These are phyloP conservation scores for Dinochytrium kinnereticum DNA, from an alignment of 371 early-diverging fungal species.

Conservation along the genomic window DNA sequence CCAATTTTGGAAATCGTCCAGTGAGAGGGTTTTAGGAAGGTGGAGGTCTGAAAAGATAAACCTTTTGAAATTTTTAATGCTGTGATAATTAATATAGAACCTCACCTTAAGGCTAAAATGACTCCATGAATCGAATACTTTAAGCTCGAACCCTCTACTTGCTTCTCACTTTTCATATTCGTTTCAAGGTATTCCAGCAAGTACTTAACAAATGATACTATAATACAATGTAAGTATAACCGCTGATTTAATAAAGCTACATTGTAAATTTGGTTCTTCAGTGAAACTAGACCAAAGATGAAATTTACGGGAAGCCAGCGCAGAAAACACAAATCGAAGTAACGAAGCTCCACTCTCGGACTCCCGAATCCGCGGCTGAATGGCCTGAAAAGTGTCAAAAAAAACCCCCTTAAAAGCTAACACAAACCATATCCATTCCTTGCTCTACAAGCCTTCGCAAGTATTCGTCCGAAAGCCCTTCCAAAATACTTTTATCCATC, in stretches of 20 bases:
- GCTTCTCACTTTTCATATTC: no score
- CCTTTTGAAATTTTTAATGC: not conserved
- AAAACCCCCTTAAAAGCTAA: not conserved
- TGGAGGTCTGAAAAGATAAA: not conserved
- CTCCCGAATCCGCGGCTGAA: constrained; percentile 70
- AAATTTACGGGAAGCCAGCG: not conserved
- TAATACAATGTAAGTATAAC: not conserved
- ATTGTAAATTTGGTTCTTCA: not conserved
- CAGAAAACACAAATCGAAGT: constrained; percentile 73
- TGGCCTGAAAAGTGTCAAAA: constrained; percentile 45
- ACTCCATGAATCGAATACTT: not conserved
- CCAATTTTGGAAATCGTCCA: not conserved
- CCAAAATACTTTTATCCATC: constrained; percentile 24
- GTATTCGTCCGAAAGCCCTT: constrained; percentile 24
- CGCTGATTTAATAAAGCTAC: not conserved
- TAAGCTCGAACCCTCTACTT: no score
- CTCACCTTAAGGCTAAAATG: constrained; percentile 2
- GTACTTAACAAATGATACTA: not conserved
- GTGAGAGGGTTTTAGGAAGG: not conserved
- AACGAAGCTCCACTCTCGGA: constrained; percentile 84
- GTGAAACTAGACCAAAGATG: constrained; percentile 39
- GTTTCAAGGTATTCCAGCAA: no score
- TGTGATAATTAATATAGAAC: not conserved
- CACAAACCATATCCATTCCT: constrained; percentile 24
- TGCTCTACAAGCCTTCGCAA: constrained; percentile 5